Conservation (phyloP, 208 protist species). For the Wallacemonas sp. region DNA sequence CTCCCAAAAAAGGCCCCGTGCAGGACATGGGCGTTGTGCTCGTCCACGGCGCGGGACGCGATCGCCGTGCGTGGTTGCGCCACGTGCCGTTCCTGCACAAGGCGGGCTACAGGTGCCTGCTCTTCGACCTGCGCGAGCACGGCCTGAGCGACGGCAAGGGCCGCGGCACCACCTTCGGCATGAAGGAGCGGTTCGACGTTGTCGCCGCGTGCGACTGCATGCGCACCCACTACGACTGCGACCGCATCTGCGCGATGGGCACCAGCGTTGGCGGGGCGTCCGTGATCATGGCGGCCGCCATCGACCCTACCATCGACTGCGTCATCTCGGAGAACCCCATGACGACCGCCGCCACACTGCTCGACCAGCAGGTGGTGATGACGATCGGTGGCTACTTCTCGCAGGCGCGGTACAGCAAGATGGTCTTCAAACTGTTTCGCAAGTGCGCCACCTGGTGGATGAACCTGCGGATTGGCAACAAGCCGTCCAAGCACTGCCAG, state of each 20-base stretch:
- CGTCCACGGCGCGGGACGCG: constrained; percentile 90
- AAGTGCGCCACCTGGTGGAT: constrained; percentile 71
- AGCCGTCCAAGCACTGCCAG: constrained; percentile 82
- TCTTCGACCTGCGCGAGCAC: constrained; percentile 93
- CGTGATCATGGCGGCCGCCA: constrained; percentile 88
- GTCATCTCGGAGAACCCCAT: constrained; percentile 92
- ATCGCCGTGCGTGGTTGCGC: constrained; percentile 87
- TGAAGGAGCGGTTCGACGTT: constrained; percentile 90
- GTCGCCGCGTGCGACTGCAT: constrained; percentile 77
- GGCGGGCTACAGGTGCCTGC: constrained; percentile 75
- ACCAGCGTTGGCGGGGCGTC: constrained; percentile 89
- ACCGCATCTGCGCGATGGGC: constrained; percentile 81
- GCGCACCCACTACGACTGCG: constrained; percentile 62
- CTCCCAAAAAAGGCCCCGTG: constrained; percentile 16
- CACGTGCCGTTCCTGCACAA: constrained; percentile 88
- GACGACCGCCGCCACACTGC: constrained; percentile 74
- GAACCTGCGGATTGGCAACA: constrained; percentile 87
- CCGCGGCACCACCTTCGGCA: constrained; percentile 88
- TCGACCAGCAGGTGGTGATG: constrained; percentile 78
- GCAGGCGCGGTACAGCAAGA: constrained; percentile 44
- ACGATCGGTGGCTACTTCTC: constrained; percentile 79
- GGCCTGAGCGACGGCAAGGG: constrained; percentile 83
- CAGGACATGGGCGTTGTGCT: constrained; percentile 77
- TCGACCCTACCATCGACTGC: constrained; percentile 82
- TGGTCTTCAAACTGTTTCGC: constrained; percentile 73